Percentiles rank a stretch among this genome's conserved stretches.
Evolutionary conservation across 805 yeast genomes (phyloP).

Genomic region (Huiozyma naganishii): DNA sequence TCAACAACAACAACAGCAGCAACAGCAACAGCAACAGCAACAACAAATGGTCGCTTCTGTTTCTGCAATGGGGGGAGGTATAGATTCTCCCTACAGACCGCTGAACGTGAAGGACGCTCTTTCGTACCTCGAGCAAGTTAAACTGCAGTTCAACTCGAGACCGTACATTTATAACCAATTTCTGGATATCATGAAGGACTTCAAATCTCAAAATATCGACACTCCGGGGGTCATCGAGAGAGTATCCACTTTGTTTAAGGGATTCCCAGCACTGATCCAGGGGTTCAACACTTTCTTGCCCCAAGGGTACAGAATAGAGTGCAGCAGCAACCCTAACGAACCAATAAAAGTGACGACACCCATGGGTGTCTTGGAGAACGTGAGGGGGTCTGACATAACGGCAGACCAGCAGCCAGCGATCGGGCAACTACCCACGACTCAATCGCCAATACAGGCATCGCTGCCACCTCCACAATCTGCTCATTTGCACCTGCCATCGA

Average conservation of each 20-base stretch:
- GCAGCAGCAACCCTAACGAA: constrained; percentile 79
- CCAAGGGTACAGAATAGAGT: constrained; percentile 89
- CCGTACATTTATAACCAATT: constrained; percentile 95
- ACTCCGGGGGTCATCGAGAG: constrained; percentile 98
- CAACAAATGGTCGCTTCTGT: constrained; percentile 3
- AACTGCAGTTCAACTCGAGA: constrained; percentile 79
- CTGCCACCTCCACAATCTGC: background rate
- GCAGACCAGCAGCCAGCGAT: background rate
- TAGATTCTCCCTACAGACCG: constrained; percentile 47
- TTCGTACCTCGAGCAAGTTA: constrained; percentile 90
- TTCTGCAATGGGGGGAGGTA: constrained; percentile 6
- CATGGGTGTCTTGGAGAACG: constrained; percentile 38
- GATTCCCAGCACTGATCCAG: constrained; percentile 87
- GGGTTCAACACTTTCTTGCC: constrained; percentile 97
- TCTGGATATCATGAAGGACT: constrained; percentile 96
- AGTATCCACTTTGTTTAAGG: constrained; percentile 81
- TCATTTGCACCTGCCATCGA: constrained; percentile 4
- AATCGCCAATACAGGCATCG: background rate
- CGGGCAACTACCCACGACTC: background rate
- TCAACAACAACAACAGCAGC: constrained; percentile 2
- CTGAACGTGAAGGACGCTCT: constrained; percentile 93
- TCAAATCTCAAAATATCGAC: constrained; percentile 89
- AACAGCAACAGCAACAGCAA: background rate
- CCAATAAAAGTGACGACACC: constrained; percentile 95
- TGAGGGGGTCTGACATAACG: constrained; percentile 27